Conservation (phyloP, 129 eudicot genomes). For the Sambucus nigra region DNA sequence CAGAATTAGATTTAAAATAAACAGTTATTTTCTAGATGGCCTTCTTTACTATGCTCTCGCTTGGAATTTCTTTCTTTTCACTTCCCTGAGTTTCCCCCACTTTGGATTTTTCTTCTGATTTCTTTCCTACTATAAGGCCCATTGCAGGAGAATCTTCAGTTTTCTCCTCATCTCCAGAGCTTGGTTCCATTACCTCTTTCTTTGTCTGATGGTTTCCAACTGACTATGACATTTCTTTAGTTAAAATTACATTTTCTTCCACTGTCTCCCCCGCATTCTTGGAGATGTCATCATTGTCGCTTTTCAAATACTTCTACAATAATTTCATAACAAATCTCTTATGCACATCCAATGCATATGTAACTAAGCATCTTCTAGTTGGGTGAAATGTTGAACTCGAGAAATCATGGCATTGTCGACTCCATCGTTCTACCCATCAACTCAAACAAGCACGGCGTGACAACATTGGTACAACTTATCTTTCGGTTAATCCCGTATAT, state of each 20-base stretch:
- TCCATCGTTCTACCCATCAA: too few species aligned
- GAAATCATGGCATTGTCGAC: too few species aligned
- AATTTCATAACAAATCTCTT: slow-evolving; percentile 51
- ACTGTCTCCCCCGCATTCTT: slow-evolving; percentile 23
- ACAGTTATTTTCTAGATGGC: slow-evolving; percentile 67
- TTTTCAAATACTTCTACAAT: slow-evolving; percentile 48
- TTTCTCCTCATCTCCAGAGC: slow-evolving; percentile 32
- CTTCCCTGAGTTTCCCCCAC: slow-evolving; percentile 17
- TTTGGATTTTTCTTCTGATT: slow-evolving; percentile 45
- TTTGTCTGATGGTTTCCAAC: slow-evolving; percentile 21
- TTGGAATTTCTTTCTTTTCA: slow-evolving; percentile 26
- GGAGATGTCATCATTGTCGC: slow-evolving; percentile 25
- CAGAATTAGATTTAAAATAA: slow-evolving; percentile 61
- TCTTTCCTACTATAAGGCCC: slow-evolving; percentile 47
- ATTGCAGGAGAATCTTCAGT: slow-evolving; percentile 72
- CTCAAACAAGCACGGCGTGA: too few species aligned
- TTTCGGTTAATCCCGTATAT: too few species aligned
- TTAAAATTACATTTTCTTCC: slow-evolving; percentile 19
- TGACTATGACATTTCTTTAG: slow-evolving; percentile 19
- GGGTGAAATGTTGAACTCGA: too few species aligned
- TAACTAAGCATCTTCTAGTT: too few species aligned
- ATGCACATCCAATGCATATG: slow-evolving; percentile 62
- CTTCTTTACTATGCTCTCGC: slow-evolving; percentile 39
- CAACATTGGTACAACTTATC: too few species aligned
- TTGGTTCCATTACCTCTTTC: slow-evolving; percentile 26